A percentile compares a stretch with the other conserved stretches of the same genome.
phyloP scores from a whole-genome alignment of 225 moss, liverwort and hornwort species.

The Bryum argenteum region DNA sequence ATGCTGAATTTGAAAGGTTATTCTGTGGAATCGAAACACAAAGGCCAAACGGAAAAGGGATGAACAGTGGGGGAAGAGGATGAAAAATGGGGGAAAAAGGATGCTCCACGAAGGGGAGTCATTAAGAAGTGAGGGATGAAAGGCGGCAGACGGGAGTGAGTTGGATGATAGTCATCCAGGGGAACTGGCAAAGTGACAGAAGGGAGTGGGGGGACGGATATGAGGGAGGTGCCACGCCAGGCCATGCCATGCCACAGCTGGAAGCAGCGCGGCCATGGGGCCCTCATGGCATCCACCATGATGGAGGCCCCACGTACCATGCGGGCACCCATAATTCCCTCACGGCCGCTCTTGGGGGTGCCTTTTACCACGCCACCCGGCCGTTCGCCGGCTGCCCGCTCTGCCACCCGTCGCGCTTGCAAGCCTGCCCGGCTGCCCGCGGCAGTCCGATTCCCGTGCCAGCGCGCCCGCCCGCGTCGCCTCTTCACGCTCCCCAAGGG shows the following conservation, averaged over 20 bases:
- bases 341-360: neutral
- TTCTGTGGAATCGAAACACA: neutral
- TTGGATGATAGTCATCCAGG: neutral
- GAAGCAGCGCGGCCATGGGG: neutral
- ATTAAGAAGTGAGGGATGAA: neutral
- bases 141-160: neutral
- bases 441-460: conserved; percentile 25
- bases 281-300: conserved; percentile 4
- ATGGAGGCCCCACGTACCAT: conserved; percentile 26
- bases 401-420: neutral
- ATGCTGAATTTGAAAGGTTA: neutral
- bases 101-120: neutral
- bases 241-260: conserved; percentile 11
- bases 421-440: conserved; percentile 14
- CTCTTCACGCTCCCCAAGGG: conserved; percentile 26
- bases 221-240: conserved; percentile 20
- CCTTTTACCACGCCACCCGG: conserved; percentile 26
- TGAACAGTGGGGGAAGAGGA: neutral
- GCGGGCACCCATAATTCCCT: conserved; percentile 17
- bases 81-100: neutral
- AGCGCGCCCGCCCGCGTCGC: conserved; percentile 8
- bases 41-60: neutral
- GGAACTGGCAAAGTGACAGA: no score
- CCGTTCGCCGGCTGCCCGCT: conserved; percentile 7
- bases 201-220: neutral